phyloP scores from a whole-genome alignment of 192 early-diverging fungal species.

The Dissophora ornata region DNA sequence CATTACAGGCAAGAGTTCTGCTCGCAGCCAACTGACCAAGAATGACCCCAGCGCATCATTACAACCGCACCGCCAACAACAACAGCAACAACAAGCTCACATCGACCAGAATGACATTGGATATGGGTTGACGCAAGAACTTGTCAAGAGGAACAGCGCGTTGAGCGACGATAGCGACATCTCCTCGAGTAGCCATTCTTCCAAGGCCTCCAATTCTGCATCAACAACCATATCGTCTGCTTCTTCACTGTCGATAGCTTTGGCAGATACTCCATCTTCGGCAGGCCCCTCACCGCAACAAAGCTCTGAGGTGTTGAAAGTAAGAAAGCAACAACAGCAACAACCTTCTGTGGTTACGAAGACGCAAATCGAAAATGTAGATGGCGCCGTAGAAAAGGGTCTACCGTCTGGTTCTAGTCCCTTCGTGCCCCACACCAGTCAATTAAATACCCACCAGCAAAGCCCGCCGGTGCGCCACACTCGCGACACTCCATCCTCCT shows the following conservation, averaged over 20 bases:
- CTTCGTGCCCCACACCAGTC: too few relatives aligned
- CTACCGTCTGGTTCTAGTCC: too few relatives aligned
- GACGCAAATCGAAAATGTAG: too few relatives aligned
- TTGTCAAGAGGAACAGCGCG: background rate
- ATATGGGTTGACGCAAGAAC: background rate
- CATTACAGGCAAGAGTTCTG: conserved; percentile 1
- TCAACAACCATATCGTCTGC: conserved; percentile 8
- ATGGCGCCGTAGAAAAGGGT: too few relatives aligned
- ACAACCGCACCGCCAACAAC: background rate
- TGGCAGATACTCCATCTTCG: background rate
- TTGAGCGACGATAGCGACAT: background rate
- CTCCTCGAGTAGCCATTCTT: background rate
- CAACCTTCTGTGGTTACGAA: too few relatives aligned
- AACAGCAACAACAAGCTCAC: background rate
- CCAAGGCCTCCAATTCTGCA: background rate
- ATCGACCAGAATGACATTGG: background rate
- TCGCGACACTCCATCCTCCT: background rate
- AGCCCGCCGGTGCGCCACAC: too few relatives aligned
- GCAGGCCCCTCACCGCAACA: background rate
- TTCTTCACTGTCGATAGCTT: conserved; percentile 5
- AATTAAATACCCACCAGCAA: too few relatives aligned
- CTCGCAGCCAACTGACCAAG: background rate
- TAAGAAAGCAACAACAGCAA: too few relatives aligned
- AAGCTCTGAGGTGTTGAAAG: background rate
- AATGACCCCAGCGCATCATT: background rate